Percentiles rank a stretch among this genome's conserved stretches.
phyloP scores from a whole-genome alignment of 2,329 filamentous ascomycete genomes.

The Xylariaceae sp. region DNA sequence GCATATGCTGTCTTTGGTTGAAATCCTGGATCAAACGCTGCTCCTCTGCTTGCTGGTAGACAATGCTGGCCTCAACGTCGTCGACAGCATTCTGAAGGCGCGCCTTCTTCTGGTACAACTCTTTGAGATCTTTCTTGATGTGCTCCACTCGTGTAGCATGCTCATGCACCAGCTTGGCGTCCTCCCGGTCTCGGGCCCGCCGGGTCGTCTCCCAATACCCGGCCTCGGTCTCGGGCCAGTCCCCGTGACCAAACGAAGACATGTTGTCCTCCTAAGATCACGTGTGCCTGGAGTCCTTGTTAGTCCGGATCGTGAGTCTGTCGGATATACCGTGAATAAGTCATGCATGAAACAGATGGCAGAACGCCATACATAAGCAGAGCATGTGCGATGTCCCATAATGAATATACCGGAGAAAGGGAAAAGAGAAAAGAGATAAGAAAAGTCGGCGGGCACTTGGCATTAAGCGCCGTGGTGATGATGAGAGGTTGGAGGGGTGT shows the following conservation, averaged over 20 bases:
- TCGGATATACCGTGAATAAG: neutral
- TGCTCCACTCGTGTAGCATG: constrained; percentile 24
- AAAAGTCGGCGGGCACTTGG: neutral
- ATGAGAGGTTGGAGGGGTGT: neutral
- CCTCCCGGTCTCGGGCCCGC: constrained; percentile 25
- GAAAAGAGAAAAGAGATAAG: too few species aligned
- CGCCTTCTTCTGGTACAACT: constrained; percentile 25
- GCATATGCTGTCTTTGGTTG: constrained; percentile 16
- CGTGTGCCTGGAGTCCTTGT: constrained; percentile 13
- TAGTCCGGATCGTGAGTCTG: constrained; percentile 1
- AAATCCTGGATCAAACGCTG: constrained; percentile 26
- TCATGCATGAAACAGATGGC: neutral
- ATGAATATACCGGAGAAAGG: neutral
- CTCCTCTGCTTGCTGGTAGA: constrained; percentile 26
- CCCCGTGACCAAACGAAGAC: constrained; percentile 16
- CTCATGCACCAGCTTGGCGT: constrained; percentile 23
- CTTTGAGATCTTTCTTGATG: constrained; percentile 21
- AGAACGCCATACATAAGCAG: too few species aligned
- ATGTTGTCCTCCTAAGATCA: too few species aligned
- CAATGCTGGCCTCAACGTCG: constrained; percentile 21
- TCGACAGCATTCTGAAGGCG: constrained; percentile 26
- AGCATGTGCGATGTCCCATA: neutral
- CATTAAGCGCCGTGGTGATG: neutral
- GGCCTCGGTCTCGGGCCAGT: constrained; percentile 27
- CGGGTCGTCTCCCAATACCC: constrained; percentile 26